These are phyloP conservation scores for Aspergillus conjunctus DNA, from an alignment of 495 filamentous ascomycete species.

Conservation along the genomic window DNA sequence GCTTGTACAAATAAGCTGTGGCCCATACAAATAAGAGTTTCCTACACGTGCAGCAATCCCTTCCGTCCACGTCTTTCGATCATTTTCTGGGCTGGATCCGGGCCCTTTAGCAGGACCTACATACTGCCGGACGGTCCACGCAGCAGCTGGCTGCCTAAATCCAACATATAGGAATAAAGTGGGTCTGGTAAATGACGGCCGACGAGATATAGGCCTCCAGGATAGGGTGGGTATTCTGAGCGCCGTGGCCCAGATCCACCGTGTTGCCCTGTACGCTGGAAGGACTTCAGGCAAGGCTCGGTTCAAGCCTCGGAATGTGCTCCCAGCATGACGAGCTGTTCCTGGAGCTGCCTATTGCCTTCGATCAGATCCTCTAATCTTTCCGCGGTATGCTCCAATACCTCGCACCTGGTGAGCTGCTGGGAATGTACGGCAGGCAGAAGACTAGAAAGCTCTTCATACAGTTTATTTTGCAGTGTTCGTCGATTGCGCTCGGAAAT, in stretches of 20 bases:
- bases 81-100: background rate
- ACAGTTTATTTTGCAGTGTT: constrained; percentile 7
- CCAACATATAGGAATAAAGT: background rate
- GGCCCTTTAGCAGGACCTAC: background rate
- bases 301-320: background rate
- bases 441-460: constrained; percentile 1
- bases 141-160: background rate
- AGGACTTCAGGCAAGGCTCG: background rate
- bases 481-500: constrained; percentile 1
- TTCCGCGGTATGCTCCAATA: background rate
- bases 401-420: constrained; percentile 1
- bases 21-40: background rate
- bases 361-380: background rate
- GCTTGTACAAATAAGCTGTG: background rate
- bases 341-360: background rate
- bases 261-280: background rate
- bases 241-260: background rate
- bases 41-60: background rate
- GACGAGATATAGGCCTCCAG: background rate
- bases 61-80: background rate
- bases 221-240: background rate
- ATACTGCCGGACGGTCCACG: background rate
- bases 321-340: background rate
- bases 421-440: background rate
- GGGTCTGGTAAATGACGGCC: background rate